Conservation (phyloP, 179 eudicot species). For the Beta macrorhiza region DNA sequence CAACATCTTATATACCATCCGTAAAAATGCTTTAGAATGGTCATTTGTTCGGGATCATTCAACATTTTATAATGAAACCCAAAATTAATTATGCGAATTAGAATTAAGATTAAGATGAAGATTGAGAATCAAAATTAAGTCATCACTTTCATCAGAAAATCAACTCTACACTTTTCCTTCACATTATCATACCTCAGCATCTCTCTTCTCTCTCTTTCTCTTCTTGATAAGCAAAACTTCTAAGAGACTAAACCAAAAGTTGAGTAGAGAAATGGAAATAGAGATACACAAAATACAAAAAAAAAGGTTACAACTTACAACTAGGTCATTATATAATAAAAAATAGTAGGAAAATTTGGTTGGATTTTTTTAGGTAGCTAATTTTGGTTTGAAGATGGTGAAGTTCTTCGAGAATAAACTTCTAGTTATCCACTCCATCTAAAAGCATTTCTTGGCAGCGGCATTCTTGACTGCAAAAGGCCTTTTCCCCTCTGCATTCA, state of each 20-base stretch:
- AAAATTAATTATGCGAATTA: slow-evolving; percentile 11
- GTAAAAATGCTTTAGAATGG: too few relatives aligned
- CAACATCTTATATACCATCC: too few relatives aligned
- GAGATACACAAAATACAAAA: background rate
- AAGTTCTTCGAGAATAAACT: slow-evolving; percentile 18
- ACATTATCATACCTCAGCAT: slow-evolving; percentile 30
- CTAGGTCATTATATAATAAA: slow-evolving; percentile 25
- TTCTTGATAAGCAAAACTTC: slow-evolving; percentile 30
- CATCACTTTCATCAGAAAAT: slow-evolving; percentile 32
- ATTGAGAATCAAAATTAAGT: slow-evolving; percentile 34
- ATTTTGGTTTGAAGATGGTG: slow-evolving; percentile 30
- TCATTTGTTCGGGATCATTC: background rate
- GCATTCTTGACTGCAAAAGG: slow-evolving; percentile 84
- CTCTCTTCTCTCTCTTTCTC: background rate
- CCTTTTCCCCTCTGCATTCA: slow-evolving; percentile 81
- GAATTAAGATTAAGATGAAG: background rate
- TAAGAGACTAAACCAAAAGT: slow-evolving; percentile 21
- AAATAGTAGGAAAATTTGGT: slow-evolving; percentile 27
- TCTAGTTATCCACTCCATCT: slow-evolving; percentile 48
- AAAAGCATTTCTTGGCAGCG: slow-evolving; percentile 74
- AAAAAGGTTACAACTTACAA: slow-evolving; percentile 15
- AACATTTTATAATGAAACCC: slow-evolving; percentile 26
- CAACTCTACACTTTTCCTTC: slow-evolving; percentile 18
- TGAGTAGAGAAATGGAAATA: slow-evolving; percentile 20
- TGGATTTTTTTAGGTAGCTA: slow-evolving; percentile 11